Evolutionary conservation across 495 filamentous ascomycete species (phyloP).

Genomic region (Daldinia decipiens): DNA sequence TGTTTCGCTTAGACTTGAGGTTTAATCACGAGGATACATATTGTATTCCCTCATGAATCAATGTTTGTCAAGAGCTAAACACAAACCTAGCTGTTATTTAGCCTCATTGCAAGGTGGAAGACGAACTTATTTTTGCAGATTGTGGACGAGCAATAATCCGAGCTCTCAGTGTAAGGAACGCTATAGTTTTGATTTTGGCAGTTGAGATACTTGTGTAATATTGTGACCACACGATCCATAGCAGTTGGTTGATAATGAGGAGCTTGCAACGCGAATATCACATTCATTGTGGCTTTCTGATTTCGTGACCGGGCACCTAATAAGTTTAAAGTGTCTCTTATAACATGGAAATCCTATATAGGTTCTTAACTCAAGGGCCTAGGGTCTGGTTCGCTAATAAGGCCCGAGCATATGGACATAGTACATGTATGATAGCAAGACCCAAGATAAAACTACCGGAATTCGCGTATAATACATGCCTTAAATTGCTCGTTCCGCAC

Average conservation of each 20-base stretch:
- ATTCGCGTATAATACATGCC: not conserved
- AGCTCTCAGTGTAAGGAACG: not conserved
- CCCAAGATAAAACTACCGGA: not conserved
- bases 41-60: not conserved
- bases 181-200: not conserved
- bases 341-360: not conserved
- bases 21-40: not conserved
- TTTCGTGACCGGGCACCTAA: not conserved
- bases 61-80: not conserved
- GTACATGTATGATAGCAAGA: too few species aligned
- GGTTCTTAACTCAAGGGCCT: too few species aligned
- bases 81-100: not conserved
- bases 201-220: not conserved
- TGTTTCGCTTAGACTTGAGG: not conserved
- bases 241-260: not conserved
- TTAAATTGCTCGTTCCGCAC: slow-evolving; percentile 60
- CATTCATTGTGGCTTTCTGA: not conserved
- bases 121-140: not conserved
- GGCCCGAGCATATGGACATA: too few species aligned
- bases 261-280: not conserved
- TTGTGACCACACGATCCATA: not conserved
- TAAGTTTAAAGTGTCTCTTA: not conserved
- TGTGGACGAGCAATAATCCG: not conserved
- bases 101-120: not conserved
- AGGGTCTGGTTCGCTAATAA: too few species aligned